phyloP scores from a whole-genome alignment of 176 grass and related monocot genomes.

The sorghum (Sorghum bicolor) region DNA sequence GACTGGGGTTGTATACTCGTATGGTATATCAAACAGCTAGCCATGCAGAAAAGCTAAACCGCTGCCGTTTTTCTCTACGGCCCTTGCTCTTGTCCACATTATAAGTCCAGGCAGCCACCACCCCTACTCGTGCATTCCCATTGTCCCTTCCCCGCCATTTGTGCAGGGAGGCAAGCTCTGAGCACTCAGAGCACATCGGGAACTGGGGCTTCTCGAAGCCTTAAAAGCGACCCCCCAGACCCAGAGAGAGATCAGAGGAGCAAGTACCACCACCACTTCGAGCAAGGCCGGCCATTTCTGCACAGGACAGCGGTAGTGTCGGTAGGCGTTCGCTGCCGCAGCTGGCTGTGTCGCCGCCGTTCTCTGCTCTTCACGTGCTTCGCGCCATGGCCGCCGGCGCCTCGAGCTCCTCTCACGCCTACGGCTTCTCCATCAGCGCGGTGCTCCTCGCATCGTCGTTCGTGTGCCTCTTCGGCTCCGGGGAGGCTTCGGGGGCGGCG shows the following conservation, averaged over 20 bases:
- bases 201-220: constrained; percentile 44
- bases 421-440: not conserved
- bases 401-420: not conserved
- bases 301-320: not conserved
- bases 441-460: constrained; percentile 17
- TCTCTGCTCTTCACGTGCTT: not conserved
- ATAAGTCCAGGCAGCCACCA: constrained; percentile 12
- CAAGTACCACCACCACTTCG: not conserved
- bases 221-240: constrained; percentile 23
- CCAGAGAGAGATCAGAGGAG: not conserved
- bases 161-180: constrained; percentile 20
- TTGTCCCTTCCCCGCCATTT: constrained; percentile 39
- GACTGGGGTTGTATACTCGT: not conserved
- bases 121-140: constrained; percentile 27
- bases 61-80: not conserved
- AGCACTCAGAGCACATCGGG: constrained; percentile 21
- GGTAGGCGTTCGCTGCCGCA: not conserved
- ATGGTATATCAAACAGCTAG: constrained; percentile 7
- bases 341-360: not conserved
- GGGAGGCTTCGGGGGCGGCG: constrained; percentile 25
- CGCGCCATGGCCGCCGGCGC: not conserved
- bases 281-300: not conserved
- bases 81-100: constrained; percentile 4
- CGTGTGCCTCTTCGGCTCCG: constrained; percentile 21
- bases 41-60: not conserved